A percentile compares a stretch with the other conserved stretches of the same genome.
Evolutionary conservation across 352 stramenopile genomes (phyloP).

Genomic region (Thraustochytrium sp.): DNA sequence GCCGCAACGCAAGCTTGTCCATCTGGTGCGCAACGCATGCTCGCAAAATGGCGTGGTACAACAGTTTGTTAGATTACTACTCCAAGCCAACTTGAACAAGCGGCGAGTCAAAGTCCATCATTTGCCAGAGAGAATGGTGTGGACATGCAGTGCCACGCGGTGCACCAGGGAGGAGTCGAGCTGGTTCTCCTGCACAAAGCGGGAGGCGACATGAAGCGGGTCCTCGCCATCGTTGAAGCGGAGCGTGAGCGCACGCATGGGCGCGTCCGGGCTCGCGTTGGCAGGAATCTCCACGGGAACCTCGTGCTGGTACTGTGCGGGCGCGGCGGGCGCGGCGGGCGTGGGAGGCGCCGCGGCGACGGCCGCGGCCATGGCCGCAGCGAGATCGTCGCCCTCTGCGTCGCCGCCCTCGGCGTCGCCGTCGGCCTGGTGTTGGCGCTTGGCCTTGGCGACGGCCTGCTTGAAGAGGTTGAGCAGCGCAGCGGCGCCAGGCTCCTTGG

Average conservation of each 20-base stretch:
- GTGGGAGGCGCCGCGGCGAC: neutral
- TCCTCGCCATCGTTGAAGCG: constrained; percentile 21
- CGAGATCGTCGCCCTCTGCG: neutral
- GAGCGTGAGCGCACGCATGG: neutral
- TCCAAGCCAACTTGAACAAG: too few relatives aligned
- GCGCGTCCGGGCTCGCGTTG: constrained; percentile 7
- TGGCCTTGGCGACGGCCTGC: neutral
- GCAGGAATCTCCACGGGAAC: constrained; percentile 31
- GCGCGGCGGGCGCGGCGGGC: neutral
- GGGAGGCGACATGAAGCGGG: neutral
- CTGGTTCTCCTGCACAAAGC: constrained; percentile 20
- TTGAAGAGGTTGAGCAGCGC: constrained; percentile 10
- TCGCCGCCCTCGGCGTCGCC: neutral
- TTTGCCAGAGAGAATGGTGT: neutral
- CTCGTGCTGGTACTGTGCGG: neutral
- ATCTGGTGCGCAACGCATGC: too few relatives aligned
- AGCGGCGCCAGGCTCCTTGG: constrained; percentile 1
- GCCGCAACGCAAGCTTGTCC: too few relatives aligned
- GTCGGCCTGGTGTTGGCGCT: neutral
- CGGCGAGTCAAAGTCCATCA: neutral
- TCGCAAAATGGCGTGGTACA: too few relatives aligned
- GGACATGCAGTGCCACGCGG: constrained; percentile 19
- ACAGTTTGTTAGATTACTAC: too few relatives aligned
- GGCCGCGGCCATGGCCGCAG: neutral
- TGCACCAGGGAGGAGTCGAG: constrained; percentile 17